Evolutionary conservation across 1,139 yeast genomes (phyloP), one percentile per base, ranked within the genome.

Genomic region (Protomyces inundatus): DNA sequence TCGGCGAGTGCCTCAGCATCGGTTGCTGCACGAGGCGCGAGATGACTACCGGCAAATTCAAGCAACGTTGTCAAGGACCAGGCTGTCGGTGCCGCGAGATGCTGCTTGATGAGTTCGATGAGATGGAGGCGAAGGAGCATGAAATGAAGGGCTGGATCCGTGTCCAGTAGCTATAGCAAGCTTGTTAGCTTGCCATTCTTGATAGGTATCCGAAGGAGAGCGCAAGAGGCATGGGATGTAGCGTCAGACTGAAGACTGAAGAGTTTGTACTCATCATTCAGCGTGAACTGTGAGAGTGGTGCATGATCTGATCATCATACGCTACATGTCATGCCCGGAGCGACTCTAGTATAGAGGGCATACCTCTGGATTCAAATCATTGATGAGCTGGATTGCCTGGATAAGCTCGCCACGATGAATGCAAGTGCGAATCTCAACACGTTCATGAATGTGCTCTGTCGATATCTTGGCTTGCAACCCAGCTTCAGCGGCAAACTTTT

Each of bases 311-410:
- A 69, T 69, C 71, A 68, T 68, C 58, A 48, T 36, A 59, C 54
- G 36, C 65, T 32, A 45, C 52, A 39, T 14, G n/a, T 46, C 7
- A 30, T 30, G 23, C 35, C 23, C 48, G 14, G 35, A 7, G n/a
- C 4, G 54, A 45, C 35, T 32, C 12, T 6, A n/a, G 40, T 52
- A 33, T 10, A n/a, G 33, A 39, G 23, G 3, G 51, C 71, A 23
- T 63, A 70, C 72, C 68, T 75, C 76, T 0, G 80, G 78, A 55
- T 76, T 73, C 33, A 70, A 66, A 39, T 77, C 79, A 62, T 76
- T 76, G 63, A 77, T 75, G 62, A 69, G 68, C 61, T 75, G 77
- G 64, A 77, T 74, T 7, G 80, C 79, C 39, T 66, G 68, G 46
- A 74, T 73, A 40, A 77, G 70, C 14, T 71, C 68, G 3, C 80